These are phyloP conservation scores for Exsudoporus frostii DNA, from an alignment of 768 basidiomycete species.

Conservation along the genomic window DNA sequence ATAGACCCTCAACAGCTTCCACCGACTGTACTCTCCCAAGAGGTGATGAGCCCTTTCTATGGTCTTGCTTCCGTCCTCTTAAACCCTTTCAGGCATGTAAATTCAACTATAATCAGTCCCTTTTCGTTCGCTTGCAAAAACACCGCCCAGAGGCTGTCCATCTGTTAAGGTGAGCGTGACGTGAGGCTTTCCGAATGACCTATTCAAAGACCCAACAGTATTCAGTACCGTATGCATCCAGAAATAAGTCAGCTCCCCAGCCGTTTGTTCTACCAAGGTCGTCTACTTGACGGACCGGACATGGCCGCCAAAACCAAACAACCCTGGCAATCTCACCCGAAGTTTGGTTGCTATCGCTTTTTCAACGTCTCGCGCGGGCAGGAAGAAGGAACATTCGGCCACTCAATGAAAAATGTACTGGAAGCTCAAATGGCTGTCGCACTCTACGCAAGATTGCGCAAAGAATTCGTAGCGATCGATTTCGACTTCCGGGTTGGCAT, in stretches of 20 bases:
- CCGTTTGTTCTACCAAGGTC: constrained; percentile 77
- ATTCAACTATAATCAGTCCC: constrained; percentile 81
- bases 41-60: constrained; percentile 39
- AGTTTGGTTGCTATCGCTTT: constrained; percentile 86
- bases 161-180: constrained; percentile 68
- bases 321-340: constrained; percentile 78
- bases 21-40: constrained; percentile 76
- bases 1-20: constrained; percentile 91
- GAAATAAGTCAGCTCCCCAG: constrained; percentile 91
- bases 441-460: constrained; percentile 67
- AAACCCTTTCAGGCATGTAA: constrained; percentile 49
- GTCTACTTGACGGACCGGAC: constrained; percentile 79
- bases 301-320: constrained; percentile 82
- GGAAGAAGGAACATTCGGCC: constrained; percentile 53
- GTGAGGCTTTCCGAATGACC: not conserved
- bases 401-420: constrained; percentile 70
- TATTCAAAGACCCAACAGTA: constrained; percentile 45
- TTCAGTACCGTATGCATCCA: constrained; percentile 99
- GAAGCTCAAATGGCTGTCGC: constrained; percentile 77
- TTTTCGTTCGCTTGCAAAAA: constrained; percentile 89
- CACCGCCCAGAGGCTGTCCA: constrained; percentile 81
- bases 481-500: constrained; percentile 61
- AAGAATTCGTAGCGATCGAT: constrained; percentile 56
- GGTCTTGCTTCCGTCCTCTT: constrained; percentile 13
- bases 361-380: constrained; percentile 71